Percentiles rank a stretch among this genome's conserved stretches.
phyloP scores from a whole-genome alignment of 2,329 filamentous ascomycete genomes.

The Aspergillus sp. region DNA sequence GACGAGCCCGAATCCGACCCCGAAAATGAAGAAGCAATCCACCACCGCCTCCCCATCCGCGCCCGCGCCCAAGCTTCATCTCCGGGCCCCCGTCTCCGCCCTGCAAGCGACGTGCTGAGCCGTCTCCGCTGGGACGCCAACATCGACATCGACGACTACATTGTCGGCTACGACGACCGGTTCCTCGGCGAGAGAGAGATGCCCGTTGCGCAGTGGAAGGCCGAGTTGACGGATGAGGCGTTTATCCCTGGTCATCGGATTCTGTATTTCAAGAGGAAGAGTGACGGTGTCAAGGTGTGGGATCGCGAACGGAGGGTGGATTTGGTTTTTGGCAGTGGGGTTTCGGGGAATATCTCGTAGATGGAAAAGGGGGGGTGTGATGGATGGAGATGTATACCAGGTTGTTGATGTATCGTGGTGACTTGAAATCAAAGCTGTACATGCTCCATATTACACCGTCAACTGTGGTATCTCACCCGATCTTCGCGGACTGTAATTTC shows the following conservation, averaged over 20 bases:
- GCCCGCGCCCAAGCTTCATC: not conserved
- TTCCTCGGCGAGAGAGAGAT: slow-evolving; percentile 14
- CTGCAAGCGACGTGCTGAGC: slow-evolving; percentile 12
- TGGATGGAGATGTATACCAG: no score
- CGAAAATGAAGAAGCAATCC: not conserved
- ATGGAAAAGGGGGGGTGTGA: no score
- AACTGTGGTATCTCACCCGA: no score
- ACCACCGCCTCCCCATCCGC: not conserved
- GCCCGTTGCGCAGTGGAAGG: slow-evolving; percentile 11
- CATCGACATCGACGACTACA: slow-evolving; percentile 12
- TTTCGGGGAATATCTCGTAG: not conserved
- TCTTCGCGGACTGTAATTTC: no score
- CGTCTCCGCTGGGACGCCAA: slow-evolving; percentile 8
- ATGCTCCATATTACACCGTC: no score
- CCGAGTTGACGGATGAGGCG: slow-evolving; percentile 14
- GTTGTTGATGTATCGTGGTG: no score
- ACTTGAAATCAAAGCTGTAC: no score
- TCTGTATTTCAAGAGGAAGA: slow-evolving; percentile 13
- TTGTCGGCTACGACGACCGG: slow-evolving; percentile 15
- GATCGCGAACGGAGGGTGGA: slow-evolving; percentile 12
- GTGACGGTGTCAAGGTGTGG: slow-evolving; percentile 14
- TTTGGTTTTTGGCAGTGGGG: slow-evolving; percentile 8
- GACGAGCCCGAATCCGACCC: not conserved
- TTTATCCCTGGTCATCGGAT: slow-evolving; percentile 19
- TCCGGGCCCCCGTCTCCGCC: not conserved